Evolutionary conservation across 192 early-diverging fungal species (phyloP).

Genomic region (Gigaspora rosea): DNA sequence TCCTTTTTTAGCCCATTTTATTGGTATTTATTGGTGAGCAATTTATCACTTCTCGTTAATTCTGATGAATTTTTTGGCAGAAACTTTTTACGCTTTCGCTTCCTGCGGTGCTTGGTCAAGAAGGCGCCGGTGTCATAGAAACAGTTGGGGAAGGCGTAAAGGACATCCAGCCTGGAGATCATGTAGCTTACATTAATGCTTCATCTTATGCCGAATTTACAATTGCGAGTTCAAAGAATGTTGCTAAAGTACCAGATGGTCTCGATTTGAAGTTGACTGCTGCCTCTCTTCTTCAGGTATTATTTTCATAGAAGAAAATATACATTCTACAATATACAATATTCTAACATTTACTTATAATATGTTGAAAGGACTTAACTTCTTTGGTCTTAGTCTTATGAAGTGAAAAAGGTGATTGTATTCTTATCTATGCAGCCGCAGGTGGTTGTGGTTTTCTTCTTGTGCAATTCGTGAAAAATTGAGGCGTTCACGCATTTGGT

Average conservation of each 20-base stretch:
- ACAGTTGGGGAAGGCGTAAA: slow-evolving; percentile 70
- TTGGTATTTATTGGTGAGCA: no score
- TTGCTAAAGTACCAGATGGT: slow-evolving; percentile 43
- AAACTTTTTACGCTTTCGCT: slow-evolving; percentile 63
- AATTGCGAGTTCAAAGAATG: slow-evolving; percentile 36
- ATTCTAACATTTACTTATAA: no score
- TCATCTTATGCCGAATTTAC: slow-evolving; percentile 80
- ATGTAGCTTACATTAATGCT: slow-evolving; percentile 69
- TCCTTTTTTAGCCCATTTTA: neutral
- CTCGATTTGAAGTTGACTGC: slow-evolving; percentile 63
- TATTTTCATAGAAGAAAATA: slow-evolving; percentile 10
- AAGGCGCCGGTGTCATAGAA: slow-evolving; percentile 79
- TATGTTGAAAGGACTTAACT: slow-evolving; percentile 70
- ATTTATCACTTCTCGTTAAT: no score
- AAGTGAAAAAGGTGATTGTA: slow-evolving; percentile 73
- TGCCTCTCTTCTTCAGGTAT: slow-evolving; percentile 67
- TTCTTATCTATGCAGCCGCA: slow-evolving; percentile 88
- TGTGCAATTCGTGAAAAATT: slow-evolving; percentile 70
- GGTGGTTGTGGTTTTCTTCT: slow-evolving; percentile 85
- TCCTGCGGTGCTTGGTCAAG: slow-evolving; percentile 74
- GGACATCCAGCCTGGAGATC: slow-evolving; percentile 76
- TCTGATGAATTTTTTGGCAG: slow-evolving; percentile 32
- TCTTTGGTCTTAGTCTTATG: slow-evolving; percentile 73
- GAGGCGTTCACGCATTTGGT: slow-evolving; percentile 87
- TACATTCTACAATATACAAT: no score